phyloP scores from a whole-genome alignment of 73 alveolate species.

The Paramecium tetraurelia region DNA sequence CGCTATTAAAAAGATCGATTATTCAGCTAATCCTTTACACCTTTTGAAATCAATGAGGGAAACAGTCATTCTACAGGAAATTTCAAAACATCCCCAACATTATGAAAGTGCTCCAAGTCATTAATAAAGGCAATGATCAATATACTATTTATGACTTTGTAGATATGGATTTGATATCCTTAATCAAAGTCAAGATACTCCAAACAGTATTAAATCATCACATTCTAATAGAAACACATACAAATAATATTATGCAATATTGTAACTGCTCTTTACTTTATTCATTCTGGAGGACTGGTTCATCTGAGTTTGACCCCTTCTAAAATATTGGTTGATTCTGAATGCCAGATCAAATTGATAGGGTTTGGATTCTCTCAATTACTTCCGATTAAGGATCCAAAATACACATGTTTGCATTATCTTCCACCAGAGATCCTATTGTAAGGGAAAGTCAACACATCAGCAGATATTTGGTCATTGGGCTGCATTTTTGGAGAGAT shows the following conservation, averaged over 20 bases:
- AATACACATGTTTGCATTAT: neutral
- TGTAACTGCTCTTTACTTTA: neutral
- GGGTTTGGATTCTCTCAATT: conserved; percentile 28
- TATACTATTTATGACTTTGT: conserved; percentile 22
- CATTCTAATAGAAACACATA: neutral
- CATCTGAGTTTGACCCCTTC: conserved; percentile 16
- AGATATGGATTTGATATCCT: conserved; percentile 41
- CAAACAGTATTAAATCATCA: neutral
- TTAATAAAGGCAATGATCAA: neutral
- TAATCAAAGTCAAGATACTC: neutral
- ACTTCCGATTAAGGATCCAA: neutral
- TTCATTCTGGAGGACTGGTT: conserved; percentile 27
- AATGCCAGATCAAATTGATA: conserved; percentile 1
- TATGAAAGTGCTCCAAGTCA: neutral
- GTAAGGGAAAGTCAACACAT: neutral
- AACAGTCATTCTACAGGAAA: neutral
- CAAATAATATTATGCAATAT: neutral
- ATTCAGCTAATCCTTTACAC: conserved; percentile 10
- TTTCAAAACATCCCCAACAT: neutral
- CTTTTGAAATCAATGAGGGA: conserved; percentile 8
- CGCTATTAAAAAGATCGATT: conserved; percentile 18
- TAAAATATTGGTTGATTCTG: conserved; percentile 30
- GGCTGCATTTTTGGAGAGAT: conserved; percentile 47
- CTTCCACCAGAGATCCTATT: conserved; percentile 9
- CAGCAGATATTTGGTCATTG: conserved; percentile 14